Conservation (phyloP, 169 alveolate species). For the Plasmodium vivax region DNA sequence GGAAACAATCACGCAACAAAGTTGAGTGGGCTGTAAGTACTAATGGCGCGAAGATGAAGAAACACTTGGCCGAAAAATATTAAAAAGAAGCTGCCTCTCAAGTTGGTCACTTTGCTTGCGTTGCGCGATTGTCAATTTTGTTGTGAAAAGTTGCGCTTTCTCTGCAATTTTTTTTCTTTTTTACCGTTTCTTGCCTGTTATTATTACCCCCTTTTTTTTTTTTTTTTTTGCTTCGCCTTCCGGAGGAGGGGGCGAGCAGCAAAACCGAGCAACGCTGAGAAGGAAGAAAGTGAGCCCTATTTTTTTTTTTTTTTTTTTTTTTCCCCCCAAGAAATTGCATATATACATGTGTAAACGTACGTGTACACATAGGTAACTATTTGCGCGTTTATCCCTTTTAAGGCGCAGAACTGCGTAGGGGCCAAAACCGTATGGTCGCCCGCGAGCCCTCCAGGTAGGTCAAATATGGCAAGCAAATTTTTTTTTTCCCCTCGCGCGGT, state of each 20-base stretch:
- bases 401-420: background rate
- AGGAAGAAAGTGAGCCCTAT: background rate
- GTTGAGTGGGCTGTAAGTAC: background rate
- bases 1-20: background rate
- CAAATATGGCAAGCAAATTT: background rate
- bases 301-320: background rate
- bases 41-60: background rate
- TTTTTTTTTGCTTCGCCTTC: background rate
- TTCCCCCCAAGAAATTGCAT: background rate
- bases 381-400: background rate
- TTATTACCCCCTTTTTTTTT: background rate
- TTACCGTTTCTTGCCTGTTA: no score
- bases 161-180: background rate
- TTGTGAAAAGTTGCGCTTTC: background rate
- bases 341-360: background rate
- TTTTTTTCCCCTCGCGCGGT: background rate
- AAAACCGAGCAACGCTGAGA: background rate
- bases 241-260: background rate
- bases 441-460: background rate
- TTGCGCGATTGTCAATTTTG: background rate
- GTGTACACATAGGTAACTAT: background rate
- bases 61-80: background rate
- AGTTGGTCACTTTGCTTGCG: background rate
- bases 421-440: background rate
- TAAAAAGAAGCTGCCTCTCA: background rate